These are phyloP conservation scores for Atkinsonella texensis DNA, from an alignment of 2,329 filamentous ascomycete genomes.

Conservation along the genomic window DNA sequence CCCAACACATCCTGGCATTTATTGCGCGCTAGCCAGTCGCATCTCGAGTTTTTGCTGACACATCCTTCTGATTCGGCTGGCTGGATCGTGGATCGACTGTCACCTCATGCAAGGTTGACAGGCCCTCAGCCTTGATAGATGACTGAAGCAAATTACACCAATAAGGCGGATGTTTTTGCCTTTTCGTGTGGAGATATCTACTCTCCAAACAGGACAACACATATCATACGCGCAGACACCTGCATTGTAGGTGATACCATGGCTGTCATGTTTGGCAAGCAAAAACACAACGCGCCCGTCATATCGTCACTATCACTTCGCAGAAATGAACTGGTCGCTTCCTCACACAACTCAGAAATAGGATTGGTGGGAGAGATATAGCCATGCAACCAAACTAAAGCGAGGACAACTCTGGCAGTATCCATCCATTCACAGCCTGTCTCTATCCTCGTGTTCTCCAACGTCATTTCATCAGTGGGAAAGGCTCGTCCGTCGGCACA, in stretches of 20 bases:
- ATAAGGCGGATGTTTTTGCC: neutral
- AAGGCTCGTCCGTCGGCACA: neutral
- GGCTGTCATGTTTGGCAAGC: neutral
- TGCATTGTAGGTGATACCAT: neutral
- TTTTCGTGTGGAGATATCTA: neutral
- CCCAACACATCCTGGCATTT: slow-evolving; percentile 13
- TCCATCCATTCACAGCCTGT: neutral
- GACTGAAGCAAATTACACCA: neutral
- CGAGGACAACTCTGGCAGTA: neutral
- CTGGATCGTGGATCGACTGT: slow-evolving; percentile 9
- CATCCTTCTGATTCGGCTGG: slow-evolving; percentile 8
- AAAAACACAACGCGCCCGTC: neutral
- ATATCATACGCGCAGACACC: neutral
- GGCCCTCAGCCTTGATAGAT: neutral
- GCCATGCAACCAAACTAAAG: neutral
- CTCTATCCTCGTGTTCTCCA: neutral
- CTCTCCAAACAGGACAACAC: neutral
- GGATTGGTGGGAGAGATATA: neutral
- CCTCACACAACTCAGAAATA: neutral
- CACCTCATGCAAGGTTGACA: slow-evolving; percentile 10
- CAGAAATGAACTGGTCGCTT: neutral
- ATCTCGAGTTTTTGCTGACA: slow-evolving; percentile 16
- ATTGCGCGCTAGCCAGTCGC: slow-evolving; percentile 22
- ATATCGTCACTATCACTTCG: neutral
- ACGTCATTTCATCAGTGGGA: neutral